Evolutionary conservation across 2,329 filamentous ascomycete genomes (phyloP), one percentile per base, ranked within the genome.

Genomic region (Aspergillus eucalypticola): DNA sequence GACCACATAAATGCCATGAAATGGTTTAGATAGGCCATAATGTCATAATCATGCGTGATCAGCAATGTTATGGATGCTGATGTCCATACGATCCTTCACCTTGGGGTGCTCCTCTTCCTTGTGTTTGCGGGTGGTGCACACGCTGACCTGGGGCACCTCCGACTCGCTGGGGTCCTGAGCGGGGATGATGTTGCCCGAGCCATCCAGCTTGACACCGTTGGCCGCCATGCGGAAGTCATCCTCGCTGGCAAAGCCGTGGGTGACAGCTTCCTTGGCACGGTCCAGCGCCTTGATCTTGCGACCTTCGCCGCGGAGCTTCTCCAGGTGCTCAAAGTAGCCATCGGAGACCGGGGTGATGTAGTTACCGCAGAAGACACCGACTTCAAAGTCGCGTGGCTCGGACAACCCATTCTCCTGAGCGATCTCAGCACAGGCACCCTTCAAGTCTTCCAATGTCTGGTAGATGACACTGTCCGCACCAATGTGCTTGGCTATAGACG

Each of bases 321-420:
- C 88, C 5, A 96, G 82, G 69, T 92, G 90, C 66, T 91, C 86
- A 67, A 97, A 95, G 78, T 97, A 97, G 39, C 85, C 88, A 6
- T 88, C 84, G 1, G 89, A 85, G 1, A 97, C 90, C 0, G 87
- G 86, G 0, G 94, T 97, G 62, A 91, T 83, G 76, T 97, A 97
- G 64, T 88, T 86, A 49, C 94, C 94, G 71, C 88, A 92, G 79
- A 98, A 97, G 8, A 97, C 93, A 56, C 94, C 93, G 2, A 96
- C 88, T 73, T 98, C 94, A 66, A 97, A 97, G 58, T 88, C 81
- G 64, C 84, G 67, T 4, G 78, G 78, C 81, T 68, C 85, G 73
- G 35, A 80, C 78, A 62, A 84, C 77, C 58, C 84, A 79, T 54
- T 87, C 83, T 62, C 75, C 35, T 69, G 68, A 5, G 86, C 88